These are phyloP conservation scores for Lunasporangiospora selenospora DNA, from an alignment of 192 early-diverging fungal species.

Conservation along the genomic window DNA sequence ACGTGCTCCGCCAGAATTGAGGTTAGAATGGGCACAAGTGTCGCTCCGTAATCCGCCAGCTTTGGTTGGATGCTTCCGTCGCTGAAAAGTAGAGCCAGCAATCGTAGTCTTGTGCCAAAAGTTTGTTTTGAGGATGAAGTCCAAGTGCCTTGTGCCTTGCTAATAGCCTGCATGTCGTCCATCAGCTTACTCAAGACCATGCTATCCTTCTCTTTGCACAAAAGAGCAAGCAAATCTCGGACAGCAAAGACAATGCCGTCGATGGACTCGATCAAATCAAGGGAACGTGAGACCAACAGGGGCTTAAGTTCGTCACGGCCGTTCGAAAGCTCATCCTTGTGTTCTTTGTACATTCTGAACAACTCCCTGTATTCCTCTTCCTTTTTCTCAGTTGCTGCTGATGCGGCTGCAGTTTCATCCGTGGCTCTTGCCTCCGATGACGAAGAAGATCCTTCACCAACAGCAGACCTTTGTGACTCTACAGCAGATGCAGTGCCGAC, in stretches of 20 bases:
- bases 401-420: conserved; percentile 14
- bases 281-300: conserved; percentile 21
- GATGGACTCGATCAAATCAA: conserved; percentile 57
- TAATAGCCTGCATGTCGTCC: conserved; percentile 23
- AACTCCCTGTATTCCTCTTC: conserved; percentile 56
- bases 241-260: conserved; percentile 73
- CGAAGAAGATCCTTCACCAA: background rate
- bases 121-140: conserved; percentile 21
- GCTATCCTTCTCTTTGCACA: conserved; percentile 56
- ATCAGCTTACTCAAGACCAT: conserved; percentile 33
- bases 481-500: too few species aligned
- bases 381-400: conserved; percentile 51
- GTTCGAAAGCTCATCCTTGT: conserved; percentile 42
- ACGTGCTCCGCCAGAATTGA: conserved; percentile 24
- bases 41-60: conserved; percentile 27
- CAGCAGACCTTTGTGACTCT: too few species aligned
- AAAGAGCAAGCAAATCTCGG: conserved; percentile 66
- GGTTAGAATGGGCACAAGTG: conserved; percentile 25
- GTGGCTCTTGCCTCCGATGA: background rate
- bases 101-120: conserved; percentile 58
- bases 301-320: conserved; percentile 55
- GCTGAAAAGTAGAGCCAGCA: conserved; percentile 65
- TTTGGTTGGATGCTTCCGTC: conserved; percentile 62
- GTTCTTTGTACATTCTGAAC: conserved; percentile 27
- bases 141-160: background rate